These are phyloP conservation scores for Dothidotthia symphoricarpi DNA, from an alignment of 2,329 filamentous ascomycete genomes.

Conservation along the genomic window DNA sequence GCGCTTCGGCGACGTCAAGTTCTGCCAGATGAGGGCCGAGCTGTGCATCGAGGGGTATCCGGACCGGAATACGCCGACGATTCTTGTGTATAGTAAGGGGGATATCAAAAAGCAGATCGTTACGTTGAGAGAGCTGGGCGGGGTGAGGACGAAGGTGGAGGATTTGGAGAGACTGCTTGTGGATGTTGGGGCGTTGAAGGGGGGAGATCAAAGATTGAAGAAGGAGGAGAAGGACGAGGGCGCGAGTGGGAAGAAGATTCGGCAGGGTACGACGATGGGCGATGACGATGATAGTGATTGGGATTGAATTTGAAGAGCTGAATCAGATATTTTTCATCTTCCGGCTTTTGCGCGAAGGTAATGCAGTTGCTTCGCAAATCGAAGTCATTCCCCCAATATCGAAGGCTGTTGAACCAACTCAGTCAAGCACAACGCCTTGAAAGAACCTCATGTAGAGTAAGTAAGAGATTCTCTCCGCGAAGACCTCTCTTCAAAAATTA, in stretches of 20 bases:
- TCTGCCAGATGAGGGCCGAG: conserved; percentile 89
- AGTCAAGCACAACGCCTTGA: too few species aligned
- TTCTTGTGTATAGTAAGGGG: conserved; percentile 86
- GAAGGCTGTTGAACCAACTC: too few species aligned
- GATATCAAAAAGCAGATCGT: conserved; percentile 91
- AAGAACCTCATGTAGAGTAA: too few species aligned
- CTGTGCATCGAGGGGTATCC: conserved; percentile 97
- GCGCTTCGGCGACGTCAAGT: conserved; percentile 93
- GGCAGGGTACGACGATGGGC: conserved; percentile 33
- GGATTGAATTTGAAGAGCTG: conserved; percentile 53
- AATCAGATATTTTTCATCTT: too few species aligned
- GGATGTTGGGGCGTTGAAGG: conserved; percentile 74
- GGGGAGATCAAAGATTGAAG: conserved; percentile 74
- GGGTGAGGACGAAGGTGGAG: conserved; percentile 43
- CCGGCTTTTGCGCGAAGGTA: too few species aligned
- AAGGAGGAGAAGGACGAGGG: conserved; percentile 55
- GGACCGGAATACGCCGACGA: conserved; percentile 90
- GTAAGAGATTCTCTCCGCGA: too few species aligned
- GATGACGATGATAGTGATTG: conserved; percentile 59
- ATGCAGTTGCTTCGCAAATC: too few species aligned
- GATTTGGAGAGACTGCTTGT: conserved; percentile 81
- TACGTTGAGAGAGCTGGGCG: conserved; percentile 77
- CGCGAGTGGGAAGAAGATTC: conserved; percentile 56
- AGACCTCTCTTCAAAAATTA: too few species aligned
- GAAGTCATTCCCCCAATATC: too few species aligned